These are phyloP conservation scores for Inonotus obliquus DNA, from an alignment of 1,284 basidiomycete species.

Conservation along the genomic window DNA sequence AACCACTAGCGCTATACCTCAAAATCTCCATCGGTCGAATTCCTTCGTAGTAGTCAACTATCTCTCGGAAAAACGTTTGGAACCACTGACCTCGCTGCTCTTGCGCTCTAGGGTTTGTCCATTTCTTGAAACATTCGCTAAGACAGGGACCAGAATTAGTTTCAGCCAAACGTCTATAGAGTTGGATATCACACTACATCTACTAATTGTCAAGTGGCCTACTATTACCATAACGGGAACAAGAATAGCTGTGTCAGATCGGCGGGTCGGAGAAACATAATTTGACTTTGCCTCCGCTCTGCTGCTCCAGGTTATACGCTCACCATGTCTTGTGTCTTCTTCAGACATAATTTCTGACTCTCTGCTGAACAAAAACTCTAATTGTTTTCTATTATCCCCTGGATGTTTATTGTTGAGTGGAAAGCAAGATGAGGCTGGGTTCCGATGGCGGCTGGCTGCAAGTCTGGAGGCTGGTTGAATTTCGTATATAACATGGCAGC, in stretches of 20 bases:
- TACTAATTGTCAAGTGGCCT: too few species aligned
- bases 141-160: too few species aligned
- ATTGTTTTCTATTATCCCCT: not conserved
- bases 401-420: not conserved
- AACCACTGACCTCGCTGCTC: too few species aligned
- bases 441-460: not conserved
- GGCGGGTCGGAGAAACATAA: not conserved
- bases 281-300: not conserved
- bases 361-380: not conserved
- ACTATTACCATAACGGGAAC: too few species aligned
- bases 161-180: too few species aligned
- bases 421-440: constrained; percentile 2
- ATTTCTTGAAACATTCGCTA: too few species aligned
- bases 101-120: too few species aligned
- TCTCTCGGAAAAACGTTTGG: too few species aligned
- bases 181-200: too few species aligned
- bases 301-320: not conserved
- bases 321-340: not conserved
- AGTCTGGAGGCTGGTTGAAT: not conserved
- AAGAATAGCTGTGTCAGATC: not conserved
- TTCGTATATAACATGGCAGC: not conserved
- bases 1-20: too few species aligned
- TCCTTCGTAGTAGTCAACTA: too few species aligned
- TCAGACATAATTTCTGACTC: not conserved
- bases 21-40: too few species aligned